Evolutionary conservation across 106 monocot genomes (phyloP), one percentile per base, ranked within the genome.

Genomic region (Narthecium ossifragum): DNA sequence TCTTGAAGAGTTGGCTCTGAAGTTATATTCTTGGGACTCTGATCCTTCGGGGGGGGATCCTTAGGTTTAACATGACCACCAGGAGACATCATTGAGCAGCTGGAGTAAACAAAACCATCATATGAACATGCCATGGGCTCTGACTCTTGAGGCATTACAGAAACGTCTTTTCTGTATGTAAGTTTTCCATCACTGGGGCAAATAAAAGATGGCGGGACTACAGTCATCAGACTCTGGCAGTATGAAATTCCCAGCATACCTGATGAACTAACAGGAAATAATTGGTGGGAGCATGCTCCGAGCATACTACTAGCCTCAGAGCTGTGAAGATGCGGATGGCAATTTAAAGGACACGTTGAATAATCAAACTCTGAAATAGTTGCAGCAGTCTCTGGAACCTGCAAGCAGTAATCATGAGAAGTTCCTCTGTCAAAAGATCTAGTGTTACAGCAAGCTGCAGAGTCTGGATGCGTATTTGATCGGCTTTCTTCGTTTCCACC

Each of bases 201-300:
- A 17, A 66, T 26, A 69, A 77, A 68, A 64, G 74, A 75, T 48
- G 73, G 73, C 8, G 75, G 67, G 50, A 61, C 65, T 53, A 46
- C 29, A 64, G 46, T 57, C 31, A 65, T 49, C 15, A 77, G 59
- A 49, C 45, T 54, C 15, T 58, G 66, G 64, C 32, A 70, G 37
- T 63, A 77, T 39, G 75, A 26, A 53, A 66, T 31, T 34, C 62
- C 62, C n/a, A 62, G 1, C 38, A 65, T 43, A 43, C 68, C 54
- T 53, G 80, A 70, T 24, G 75, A 31, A 63, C 17, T 49, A 5
- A 53, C 43, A 34, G 78, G 68, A 60, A 65, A 62, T 14, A 54
- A 14, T 21, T 62, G 43, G 30, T 87, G 48, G 45, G 61, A 47
- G 53, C 36, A 54, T 28, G 63, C 64, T 53, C 41, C 32, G 26